Base-by-base conservation (phyloP, 768 basidiomycete genomes). In the Chalciporus sphaerocephalus region DNA sequence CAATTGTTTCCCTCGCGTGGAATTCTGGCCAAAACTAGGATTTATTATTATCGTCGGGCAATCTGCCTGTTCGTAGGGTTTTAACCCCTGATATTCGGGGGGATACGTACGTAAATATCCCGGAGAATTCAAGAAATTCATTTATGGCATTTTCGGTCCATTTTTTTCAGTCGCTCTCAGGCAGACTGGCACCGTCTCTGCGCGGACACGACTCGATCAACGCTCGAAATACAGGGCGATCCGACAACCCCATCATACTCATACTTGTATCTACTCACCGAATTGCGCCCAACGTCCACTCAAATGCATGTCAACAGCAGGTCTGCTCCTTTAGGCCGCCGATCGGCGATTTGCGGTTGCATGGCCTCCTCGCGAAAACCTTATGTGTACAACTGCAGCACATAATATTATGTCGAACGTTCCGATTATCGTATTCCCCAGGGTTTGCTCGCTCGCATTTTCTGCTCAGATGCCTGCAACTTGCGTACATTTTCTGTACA, bases 1-100 rank as follows among this genome's bases (percentile, higher is more conserved):
- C 59, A 66, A 64, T 80, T 81, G 74, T 83, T 81, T 75, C 72
- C 66, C 74, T 79, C 76, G 80, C 78, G 76, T 80, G 78, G 72
- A 77, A 72, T 75, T 73, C 62, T 59, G 60, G 57, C 74, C 71
- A 78, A 79, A 76, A 69, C 66, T 61, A 72, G 70, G 67, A 69
- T 70, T 75, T 72, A 74, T 80, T 76, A 79, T 76, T 75, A 76
- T 78, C 70, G 63, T 67, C 55, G 62, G 57, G 64, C 72, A 70
- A 74, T 74, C 72, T 71, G 67, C 57, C 67, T 70, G 69, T 73
- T 72, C 59, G 67, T 69, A 68, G 65, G 62, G 47, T 69, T 73
- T 64, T 74, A 70, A 68, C 74, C 76, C 77, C 75, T 75, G 73
- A 74, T 74, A 75, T 76, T 74, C 69, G 67, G 74, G 75, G 72